Conservation (phyloP, 2,329 filamentous ascomycete species). For the Botryotinia calthae region DNA sequence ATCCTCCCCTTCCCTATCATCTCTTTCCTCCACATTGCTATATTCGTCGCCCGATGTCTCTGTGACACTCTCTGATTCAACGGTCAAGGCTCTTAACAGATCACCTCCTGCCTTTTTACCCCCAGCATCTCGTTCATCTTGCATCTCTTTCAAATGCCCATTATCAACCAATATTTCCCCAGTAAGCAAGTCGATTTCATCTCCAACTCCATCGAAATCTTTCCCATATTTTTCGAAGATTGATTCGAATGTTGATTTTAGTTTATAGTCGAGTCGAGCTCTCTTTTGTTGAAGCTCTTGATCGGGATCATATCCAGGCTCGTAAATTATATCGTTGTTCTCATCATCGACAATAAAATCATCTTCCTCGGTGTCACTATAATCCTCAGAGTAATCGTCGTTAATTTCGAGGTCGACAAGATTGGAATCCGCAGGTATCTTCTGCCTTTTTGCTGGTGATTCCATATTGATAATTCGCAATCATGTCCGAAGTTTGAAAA, state of each 20-base stretch:
- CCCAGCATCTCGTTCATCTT: constrained; percentile 53
- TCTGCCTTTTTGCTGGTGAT: constrained; percentile 58
- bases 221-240: constrained; percentile 87
- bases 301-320: constrained; percentile 48
- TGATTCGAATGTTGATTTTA: constrained; percentile 81
- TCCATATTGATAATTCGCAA: constrained; percentile 47
- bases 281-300: constrained; percentile 60
- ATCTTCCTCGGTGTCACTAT: constrained; percentile 23
- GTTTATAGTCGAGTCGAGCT: constrained; percentile 63
- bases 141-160: constrained; percentile 72
- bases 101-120: constrained; percentile 25
- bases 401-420: constrained; percentile 26
- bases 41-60: constrained; percentile 31
- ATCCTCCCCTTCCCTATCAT: constrained; percentile 24
- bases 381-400: constrained; percentile 22
- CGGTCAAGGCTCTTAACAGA: constrained; percentile 36
- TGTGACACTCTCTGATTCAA: constrained; percentile 31
- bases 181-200: constrained; percentile 83
- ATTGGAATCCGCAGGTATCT: constrained; percentile 45
- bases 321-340: constrained; percentile 23
- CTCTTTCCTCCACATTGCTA: constrained; percentile 36
- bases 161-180: constrained; percentile 86
- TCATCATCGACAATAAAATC: constrained; percentile 22
- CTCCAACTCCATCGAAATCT: constrained; percentile 79
- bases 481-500: neutral